Conservation (phyloP, 139 green algal genomes). For the Eudorina sp. region DNA sequence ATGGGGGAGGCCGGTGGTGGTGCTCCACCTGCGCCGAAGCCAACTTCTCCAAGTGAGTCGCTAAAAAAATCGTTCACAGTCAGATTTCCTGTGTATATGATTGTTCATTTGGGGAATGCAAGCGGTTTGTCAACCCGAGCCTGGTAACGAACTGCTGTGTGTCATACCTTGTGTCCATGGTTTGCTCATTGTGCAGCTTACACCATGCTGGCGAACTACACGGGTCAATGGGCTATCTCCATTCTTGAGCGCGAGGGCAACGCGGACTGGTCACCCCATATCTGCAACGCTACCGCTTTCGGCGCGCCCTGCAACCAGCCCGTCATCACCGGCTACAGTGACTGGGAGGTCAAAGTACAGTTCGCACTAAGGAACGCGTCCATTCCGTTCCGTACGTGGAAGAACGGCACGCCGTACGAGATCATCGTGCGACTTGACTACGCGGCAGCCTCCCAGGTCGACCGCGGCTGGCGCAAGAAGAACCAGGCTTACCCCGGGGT, state of each 20-base stretch:
- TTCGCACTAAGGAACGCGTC: conserved; percentile 4
- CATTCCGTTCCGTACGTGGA: conserved; percentile 2
- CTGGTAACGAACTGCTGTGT: no score
- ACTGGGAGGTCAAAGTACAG: background rate
- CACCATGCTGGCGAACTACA: conserved; percentile 19
- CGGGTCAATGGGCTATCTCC: background rate
- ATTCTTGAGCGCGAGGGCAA: background rate
- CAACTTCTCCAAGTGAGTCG: conserved; percentile 7
- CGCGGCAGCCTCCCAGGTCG: background rate
- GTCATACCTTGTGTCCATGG: no score
- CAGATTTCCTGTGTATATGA: no score
- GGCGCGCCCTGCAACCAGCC: conserved; percentile 36
- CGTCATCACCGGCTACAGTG: background rate
- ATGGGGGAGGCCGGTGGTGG: background rate
- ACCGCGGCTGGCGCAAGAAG: conserved; percentile 63
- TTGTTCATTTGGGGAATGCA: no score
- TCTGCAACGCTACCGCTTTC: background rate
- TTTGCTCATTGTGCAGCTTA: conserved; percentile 21
- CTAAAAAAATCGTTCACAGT: background rate
- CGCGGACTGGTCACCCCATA: background rate
- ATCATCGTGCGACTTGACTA: conserved; percentile 43
- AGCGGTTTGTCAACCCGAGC: no score
- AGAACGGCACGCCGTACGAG: background rate
- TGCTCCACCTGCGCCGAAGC: conserved; percentile 2
- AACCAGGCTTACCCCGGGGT: conserved; percentile 57